These are phyloP conservation scores for Mycosphaerella sp. DNA, from an alignment of 2,329 filamentous ascomycete genomes.

Conservation along the genomic window DNA sequence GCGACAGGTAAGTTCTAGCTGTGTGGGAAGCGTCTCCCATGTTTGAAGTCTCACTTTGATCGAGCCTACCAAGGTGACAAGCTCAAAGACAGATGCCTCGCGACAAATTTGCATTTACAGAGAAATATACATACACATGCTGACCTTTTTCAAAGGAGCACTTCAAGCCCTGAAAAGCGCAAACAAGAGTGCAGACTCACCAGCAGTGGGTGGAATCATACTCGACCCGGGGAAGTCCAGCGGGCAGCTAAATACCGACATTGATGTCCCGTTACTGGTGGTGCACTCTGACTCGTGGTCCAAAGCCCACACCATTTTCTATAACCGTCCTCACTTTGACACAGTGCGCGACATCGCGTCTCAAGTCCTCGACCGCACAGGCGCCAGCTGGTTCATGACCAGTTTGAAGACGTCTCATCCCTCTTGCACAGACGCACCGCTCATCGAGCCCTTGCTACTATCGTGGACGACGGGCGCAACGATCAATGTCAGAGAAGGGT, in stretches of 20 bases:
- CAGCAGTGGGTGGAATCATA: slow-evolving; percentile 52
- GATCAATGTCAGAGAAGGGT: slow-evolving; percentile 49
- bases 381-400: slow-evolving; percentile 39
- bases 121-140: too few species aligned
- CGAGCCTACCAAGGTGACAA: too few species aligned
- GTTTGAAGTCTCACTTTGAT: too few species aligned
- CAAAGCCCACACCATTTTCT: slow-evolving; percentile 49
- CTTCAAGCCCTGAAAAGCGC: slow-evolving; percentile 52
- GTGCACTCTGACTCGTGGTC: slow-evolving; percentile 62
- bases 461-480: slow-evolving; percentile 55
- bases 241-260: slow-evolving; percentile 53
- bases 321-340: slow-evolving; percentile 57
- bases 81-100: too few species aligned
- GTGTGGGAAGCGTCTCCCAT: too few species aligned
- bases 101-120: too few species aligned
- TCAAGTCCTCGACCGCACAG: slow-evolving; percentile 39
- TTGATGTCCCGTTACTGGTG: slow-evolving; percentile 53
- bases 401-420: slow-evolving; percentile 46
- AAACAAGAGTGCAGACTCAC: slow-evolving; percentile 33
- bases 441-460: slow-evolving; percentile 55
- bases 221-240: slow-evolving; percentile 60
- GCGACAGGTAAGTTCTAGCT: slow-evolving; percentile 44
- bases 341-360: slow-evolving; percentile 48
- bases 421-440: slow-evolving; percentile 57
- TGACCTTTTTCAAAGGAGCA: slow-evolving; percentile 29